phyloP scores from a whole-genome alignment of 306 rosid genomes.

The Betula pendula region DNA sequence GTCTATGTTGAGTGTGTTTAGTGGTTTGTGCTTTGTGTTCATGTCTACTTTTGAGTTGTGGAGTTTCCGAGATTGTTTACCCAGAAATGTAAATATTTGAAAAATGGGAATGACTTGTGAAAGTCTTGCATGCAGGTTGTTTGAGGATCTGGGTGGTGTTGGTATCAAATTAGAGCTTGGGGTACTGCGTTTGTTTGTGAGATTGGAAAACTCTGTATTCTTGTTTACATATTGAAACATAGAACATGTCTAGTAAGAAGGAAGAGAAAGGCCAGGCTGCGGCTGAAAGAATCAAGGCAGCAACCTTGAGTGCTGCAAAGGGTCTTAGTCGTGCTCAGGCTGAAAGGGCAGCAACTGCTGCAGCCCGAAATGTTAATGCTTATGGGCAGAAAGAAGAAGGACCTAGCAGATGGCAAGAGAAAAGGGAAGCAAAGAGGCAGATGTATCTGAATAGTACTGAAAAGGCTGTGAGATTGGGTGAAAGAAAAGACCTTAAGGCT shows the following conservation, averaged over 20 bases:
- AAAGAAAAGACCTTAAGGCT: constrained; percentile 72
- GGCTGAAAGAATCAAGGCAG: constrained; percentile 95
- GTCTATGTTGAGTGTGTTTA: not conserved
- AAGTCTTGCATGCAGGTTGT: constrained; percentile 16
- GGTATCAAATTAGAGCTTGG: not conserved
- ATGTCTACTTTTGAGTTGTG: not conserved
- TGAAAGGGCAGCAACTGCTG: constrained; percentile 91
- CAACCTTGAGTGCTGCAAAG: constrained; percentile 87
- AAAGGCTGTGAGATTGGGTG: constrained; percentile 93
- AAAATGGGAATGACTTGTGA: not conserved
- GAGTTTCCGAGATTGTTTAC: not conserved
- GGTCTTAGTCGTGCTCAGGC: constrained; percentile 99
- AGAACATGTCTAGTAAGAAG: constrained; percentile 87
- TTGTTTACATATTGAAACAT: constrained; percentile 12
- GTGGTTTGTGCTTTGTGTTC: not conserved
- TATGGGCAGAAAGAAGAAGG: constrained; percentile 99
- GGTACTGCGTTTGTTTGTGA: not conserved
- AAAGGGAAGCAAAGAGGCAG: constrained; percentile 96
- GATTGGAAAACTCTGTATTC: not conserved
- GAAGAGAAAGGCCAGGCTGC: constrained; percentile 97
- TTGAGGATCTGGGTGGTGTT: not conserved
- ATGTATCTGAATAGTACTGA: constrained; percentile 99
- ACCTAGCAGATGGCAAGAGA: constrained; percentile 99
- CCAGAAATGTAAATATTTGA: not conserved
- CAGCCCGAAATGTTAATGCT: constrained; percentile 94